Conservation (phyloP, 805 yeast species). For the Kregervanrija delftensis region DNA sequence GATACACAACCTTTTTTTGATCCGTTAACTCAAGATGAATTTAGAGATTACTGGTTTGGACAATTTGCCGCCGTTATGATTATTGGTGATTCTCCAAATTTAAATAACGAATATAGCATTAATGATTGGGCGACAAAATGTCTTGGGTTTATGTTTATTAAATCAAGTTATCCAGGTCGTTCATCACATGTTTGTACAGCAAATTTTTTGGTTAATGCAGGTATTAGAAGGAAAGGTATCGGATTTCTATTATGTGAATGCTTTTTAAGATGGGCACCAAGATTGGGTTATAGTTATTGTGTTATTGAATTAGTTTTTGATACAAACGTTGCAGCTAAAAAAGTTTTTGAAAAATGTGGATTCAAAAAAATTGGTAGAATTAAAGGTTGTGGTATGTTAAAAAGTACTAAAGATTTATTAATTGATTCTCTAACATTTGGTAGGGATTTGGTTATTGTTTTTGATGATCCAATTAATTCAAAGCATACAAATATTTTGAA, state of each 20-base stretch:
- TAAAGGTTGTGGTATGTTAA: constrained; percentile 82
- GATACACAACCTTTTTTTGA: constrained; percentile 85
- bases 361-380: constrained; percentile 76
- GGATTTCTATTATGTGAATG: constrained; percentile 82
- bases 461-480: constrained; percentile 11
- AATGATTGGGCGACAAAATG: constrained; percentile 92
- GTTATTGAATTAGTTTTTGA: constrained; percentile 84
- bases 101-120: constrained; percentile 31
- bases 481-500: constrained; percentile 65
- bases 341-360: constrained; percentile 67
- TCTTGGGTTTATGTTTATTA: constrained; percentile 77
- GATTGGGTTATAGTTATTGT: constrained; percentile 78
- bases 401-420: constrained; percentile 67
- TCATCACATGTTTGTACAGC: constrained; percentile 92
- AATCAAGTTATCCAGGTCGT: constrained; percentile 89
- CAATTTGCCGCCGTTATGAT: constrained; percentile 72
- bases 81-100: constrained; percentile 60
- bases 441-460: constrained; percentile 55
- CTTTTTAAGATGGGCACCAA: constrained; percentile 85
- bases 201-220: constrained; percentile 83
- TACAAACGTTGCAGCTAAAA: constrained; percentile 75
- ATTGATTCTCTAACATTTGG: constrained; percentile 88
- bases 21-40: constrained; percentile 65
- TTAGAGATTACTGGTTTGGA: constrained; percentile 83
- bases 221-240: constrained; percentile 86